Percentiles rank a stretch among this genome's conserved stretches.
phyloP scores from a whole-genome alignment of 306 rosid species.

The Fragaria nilgerrensis region DNA sequence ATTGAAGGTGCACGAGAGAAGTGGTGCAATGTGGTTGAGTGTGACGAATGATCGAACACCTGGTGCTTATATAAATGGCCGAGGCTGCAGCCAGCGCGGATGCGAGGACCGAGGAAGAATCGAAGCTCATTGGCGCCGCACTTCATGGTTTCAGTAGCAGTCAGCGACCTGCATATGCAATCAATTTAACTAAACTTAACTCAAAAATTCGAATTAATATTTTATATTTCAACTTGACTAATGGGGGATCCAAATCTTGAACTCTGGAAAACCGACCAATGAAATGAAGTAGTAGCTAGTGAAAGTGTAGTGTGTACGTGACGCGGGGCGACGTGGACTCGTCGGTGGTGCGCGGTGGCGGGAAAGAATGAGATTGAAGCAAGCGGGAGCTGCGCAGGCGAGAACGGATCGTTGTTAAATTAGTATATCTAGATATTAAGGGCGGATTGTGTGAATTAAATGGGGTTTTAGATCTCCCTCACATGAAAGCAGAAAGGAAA shows the following conservation, averaged over 20 bases:
- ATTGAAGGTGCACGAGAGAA: not conserved
- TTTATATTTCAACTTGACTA: not conserved
- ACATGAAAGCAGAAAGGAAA: constrained; percentile 4
- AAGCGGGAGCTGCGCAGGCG: constrained; percentile 59
- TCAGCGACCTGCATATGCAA: constrained; percentile 17
- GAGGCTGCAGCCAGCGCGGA: constrained; percentile 9
- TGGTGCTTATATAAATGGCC: constrained; percentile 1
- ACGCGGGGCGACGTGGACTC: not conserved
- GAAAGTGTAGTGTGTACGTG: not conserved
- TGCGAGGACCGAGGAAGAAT: constrained; percentile 11
- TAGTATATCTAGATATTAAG: not conserved
- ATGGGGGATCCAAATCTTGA: not conserved
- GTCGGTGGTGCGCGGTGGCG: constrained; percentile 47
- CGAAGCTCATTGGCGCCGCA: constrained; percentile 34
- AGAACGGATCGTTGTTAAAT: constrained; percentile 51
- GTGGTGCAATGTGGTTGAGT: constrained; percentile 3
- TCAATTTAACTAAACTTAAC: not conserved
- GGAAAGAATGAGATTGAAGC: constrained; percentile 25
- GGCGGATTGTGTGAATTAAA: not conserved
- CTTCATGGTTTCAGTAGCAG: constrained; percentile 27
- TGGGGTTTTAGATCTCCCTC: not conserved
- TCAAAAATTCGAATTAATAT: not conserved
- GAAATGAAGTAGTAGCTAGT: not conserved
- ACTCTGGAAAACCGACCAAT: not conserved
- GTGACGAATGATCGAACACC: not conserved